phyloP scores from a whole-genome alignment of 768 basidiomycete species.

The Mycena capillaripes region DNA sequence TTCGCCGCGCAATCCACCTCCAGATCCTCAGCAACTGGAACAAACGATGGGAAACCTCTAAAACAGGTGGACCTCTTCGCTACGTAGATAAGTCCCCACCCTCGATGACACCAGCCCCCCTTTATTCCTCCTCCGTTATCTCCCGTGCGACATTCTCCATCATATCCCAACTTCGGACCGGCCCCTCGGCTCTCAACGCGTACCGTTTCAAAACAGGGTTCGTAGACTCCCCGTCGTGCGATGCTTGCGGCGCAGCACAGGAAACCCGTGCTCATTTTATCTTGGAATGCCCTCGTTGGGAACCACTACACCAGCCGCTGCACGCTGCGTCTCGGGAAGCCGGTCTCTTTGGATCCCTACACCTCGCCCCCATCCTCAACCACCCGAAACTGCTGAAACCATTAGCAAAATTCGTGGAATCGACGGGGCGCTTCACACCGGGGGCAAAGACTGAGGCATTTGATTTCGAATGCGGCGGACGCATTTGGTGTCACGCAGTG shows the following conservation, averaged over 20 bases:
- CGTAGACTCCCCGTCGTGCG: background rate
- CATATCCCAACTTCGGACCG: conserved; percentile 3
- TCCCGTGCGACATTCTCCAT: background rate
- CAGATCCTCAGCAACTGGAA: background rate
- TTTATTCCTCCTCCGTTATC: background rate
- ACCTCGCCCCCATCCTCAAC: background rate
- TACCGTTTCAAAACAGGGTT: background rate
- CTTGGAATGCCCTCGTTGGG: background rate
- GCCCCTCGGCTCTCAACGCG: background rate
- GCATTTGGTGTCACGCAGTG: too few species aligned
- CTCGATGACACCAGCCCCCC: background rate
- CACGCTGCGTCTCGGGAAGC: background rate
- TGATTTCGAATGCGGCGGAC: too few species aligned
- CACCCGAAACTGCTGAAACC: background rate
- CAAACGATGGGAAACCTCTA: background rate
- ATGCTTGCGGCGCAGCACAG: background rate
- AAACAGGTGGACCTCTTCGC: background rate
- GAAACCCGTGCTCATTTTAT: background rate
- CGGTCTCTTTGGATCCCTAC: background rate
- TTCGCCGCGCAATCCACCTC: background rate
- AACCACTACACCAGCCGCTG: background rate
- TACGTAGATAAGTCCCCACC: background rate
- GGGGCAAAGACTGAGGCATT: too few species aligned
- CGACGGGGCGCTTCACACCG: background rate
- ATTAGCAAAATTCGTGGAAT: background rate